Evolutionary conservation across 2,329 filamentous ascomycete genomes (phyloP), one percentile per base, ranked within the genome.

Genomic region (Verticillium albo-atrum): DNA sequence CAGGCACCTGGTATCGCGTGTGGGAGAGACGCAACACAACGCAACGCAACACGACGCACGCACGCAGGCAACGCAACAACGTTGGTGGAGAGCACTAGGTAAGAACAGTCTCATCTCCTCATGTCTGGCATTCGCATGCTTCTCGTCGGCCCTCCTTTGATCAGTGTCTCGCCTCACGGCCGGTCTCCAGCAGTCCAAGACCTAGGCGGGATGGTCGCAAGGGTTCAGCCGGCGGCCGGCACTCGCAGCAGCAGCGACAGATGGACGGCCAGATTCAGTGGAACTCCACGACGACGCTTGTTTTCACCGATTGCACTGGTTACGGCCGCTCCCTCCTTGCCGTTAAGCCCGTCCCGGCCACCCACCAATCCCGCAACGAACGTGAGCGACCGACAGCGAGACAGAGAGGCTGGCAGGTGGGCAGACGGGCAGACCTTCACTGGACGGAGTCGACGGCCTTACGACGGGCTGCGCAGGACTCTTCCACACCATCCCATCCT

Each of bases 281-380:
- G 54, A 42, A 55, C 54, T 34, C 51, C 12, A n/a, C 30, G 52
- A 42, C 28, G 53, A 56, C 57, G 60, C 60, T 60, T 60, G 60
- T 56, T 20, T 63, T 25, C n/a, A 57, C 60, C 60, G 57, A 62
- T 62, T 60, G 62, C 60, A 57, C 58, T 55, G 53, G 54, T 52
- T 62, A 63, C 55, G 15, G 30, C 30, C 62, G 58, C 58, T 58
- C 61, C 56, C 60, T 60, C 60, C 60, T 53, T 62, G 58, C 58
- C 55, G 55, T 63, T 63, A 63, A 60, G 59, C 28, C 15, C 34
- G 28, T 57, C 60, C 61, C 58, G 58, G 55, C 60, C 47, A 54
- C 28, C 52, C 28, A 37, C 28, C 60, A 54, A 58, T 56, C 53
- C 47, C 42, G 42, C 20, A 7, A 47, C 20, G 42, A 23, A 7